Percentiles rank a stretch among this genome's conserved stretches.
Conservation (phyloP, 768 basidiomycete species). For the Russula sp. region DNA sequence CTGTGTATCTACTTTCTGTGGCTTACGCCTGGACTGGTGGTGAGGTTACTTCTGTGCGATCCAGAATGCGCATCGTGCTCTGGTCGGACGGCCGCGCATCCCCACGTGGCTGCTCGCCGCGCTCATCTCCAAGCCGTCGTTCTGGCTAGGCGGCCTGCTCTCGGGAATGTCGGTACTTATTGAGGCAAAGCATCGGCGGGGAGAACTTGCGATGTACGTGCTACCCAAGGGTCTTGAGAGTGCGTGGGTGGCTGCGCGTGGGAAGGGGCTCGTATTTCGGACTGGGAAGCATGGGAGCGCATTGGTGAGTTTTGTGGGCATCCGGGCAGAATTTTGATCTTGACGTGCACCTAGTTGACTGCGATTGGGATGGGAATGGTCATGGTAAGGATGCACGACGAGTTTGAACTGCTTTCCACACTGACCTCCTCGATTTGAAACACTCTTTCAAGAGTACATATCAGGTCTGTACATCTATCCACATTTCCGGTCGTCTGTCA, state of each 20-base stretch:
- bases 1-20: neutral
- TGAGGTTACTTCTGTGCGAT: slow-evolving; percentile 47
- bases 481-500: neutral
- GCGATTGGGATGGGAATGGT: slow-evolving; percentile 88
- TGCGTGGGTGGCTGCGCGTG: slow-evolving; percentile 74
- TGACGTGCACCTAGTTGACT: slow-evolving; percentile 37
- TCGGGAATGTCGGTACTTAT: slow-evolving; percentile 75
- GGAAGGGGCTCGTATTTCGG: slow-evolving; percentile 65
- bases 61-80: slow-evolving; percentile 44
- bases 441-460: slow-evolving; percentile 39
- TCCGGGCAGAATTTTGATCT: neutral
- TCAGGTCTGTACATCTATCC: slow-evolving; percentile 37
- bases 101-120: slow-evolving; percentile 45
- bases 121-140: slow-evolving; percentile 61
- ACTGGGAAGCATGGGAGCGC: slow-evolving; percentile 65
- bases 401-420: neutral
- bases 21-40: neutral
- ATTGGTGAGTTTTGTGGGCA: slow-evolving; percentile 32
- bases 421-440: neutral
- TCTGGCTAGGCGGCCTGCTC: slow-evolving; percentile 66
- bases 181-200: slow-evolving; percentile 82
- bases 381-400: slow-evolving; percentile 46
- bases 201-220: slow-evolving; percentile 88
- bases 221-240: slow-evolving; percentile 88
- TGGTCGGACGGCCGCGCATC: slow-evolving; percentile 27